Base-by-base conservation (phyloP, 768 basidiomycete genomes). In the Boletus rubescentipes region DNA sequence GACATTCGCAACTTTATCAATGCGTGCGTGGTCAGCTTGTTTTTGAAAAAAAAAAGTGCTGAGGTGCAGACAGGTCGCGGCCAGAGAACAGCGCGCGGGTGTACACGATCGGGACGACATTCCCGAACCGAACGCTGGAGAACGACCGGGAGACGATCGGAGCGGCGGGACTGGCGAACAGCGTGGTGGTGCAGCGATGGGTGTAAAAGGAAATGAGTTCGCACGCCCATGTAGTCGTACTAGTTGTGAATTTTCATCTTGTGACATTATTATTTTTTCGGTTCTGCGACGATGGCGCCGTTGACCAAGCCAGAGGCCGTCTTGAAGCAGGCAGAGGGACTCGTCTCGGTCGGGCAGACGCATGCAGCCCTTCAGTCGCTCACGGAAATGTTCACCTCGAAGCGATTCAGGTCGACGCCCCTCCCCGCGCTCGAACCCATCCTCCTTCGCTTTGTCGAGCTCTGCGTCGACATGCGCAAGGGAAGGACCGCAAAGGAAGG, bases 401-500 rank as follows among this genome's bases (percentile, higher is more conserved):
- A 98, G 77, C 87, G 91, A 46, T 98, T 98, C 78, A 83, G 94
- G 60, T 86, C 89, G 37, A 98, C 95, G 0, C 91, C 95, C 1
- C 75, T 98, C 23, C 76, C 84, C 3, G 85, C 90, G 4, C 83
- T 98, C 44, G 96, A 98, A 70, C 97, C 97, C 48, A 97, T 98
- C 72, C 89, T 98, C 81, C 75, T 93, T 61, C 89, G 93, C 54
- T 98, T 96, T 75, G 85, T 98, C 75, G 91, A 95, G 67, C 89
- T 99, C 44, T 98, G 93, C 68, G 93, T 98, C 56, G 88, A 93
- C 57, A 87, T 97, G 81, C 84, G 93, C 61, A 94, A 95, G 72
- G 94, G 94, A 2, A 51, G 50, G n/a, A 44, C 50, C 9, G 39
- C 94, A 21, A 94, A 96, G 72, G 93, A 95, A 67, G 95, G 93